Evolutionary conservation across 83 land plant species (phyloP), one percentile per base, ranked within the genome.

Genomic region (Picea abies): DNA sequence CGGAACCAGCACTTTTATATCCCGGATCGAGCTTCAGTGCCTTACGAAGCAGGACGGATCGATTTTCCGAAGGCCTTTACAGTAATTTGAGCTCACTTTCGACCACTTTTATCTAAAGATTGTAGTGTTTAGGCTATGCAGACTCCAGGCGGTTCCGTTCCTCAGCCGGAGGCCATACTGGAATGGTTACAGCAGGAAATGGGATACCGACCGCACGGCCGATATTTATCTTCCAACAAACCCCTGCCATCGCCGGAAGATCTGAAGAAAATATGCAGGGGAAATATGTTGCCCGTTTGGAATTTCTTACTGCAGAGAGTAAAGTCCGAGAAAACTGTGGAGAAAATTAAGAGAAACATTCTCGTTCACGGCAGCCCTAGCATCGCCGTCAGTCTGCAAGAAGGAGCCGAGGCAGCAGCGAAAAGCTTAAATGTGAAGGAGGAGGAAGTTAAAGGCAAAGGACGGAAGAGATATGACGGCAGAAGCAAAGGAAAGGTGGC

Each of bases 121-220:
- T 32, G 35, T 32, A 32, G 35, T 32, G 35, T 32, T 32, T 32
- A 32, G 1, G 1, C 35, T 32, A 1, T 32, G 35, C 1, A 41
- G 44, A 41, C 44, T 41, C 44, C 7, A 41, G 0, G 44, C 7
- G 0, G 44, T 41, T 41, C 0, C 44, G 0, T 41, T 41, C 0
- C 44, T 0, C 44, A 0, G 89, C 90, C 91, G 76, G 96, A 95
- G 83, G 97, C 91, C 66, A 96, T 96, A 5, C 80, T 96, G 58
- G 96, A 94, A 76, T 96, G 99, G 99, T 85, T 97, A 56, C 93
- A 93, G 80, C 91, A 90, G 87, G 99, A 97, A 81, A 96, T 97
- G 97, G 97, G 99, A 2, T 97, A 94, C 87, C 47, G 94, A 65
- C 88, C 92, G 12, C 79, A 86, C 14, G 90, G 88, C 1, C 85